Evolutionary conservation across 2,329 filamentous ascomycete genomes (phyloP).

Genomic region (Ophiocordyceps unilateralis): DNA sequence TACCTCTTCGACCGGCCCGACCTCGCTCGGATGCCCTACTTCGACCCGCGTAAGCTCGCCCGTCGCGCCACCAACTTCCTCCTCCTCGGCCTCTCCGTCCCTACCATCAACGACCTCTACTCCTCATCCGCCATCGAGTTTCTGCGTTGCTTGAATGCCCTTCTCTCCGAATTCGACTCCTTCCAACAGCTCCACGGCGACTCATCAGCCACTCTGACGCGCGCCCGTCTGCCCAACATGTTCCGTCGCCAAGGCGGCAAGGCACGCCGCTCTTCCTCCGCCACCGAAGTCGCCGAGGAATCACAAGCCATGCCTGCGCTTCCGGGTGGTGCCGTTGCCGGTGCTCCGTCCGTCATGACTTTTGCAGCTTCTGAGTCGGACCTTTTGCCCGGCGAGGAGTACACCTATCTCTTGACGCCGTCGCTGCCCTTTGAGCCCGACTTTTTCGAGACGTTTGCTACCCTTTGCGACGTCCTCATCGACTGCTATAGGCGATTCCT

Average conservation of each 20-base stretch:
- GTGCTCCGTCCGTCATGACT: conserved; percentile 29
- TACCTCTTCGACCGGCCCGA: conserved; percentile 77
- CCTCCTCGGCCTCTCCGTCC: conserved; percentile 79
- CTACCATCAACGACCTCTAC: conserved; percentile 76
- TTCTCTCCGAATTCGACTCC: conserved; percentile 81
- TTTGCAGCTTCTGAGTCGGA: conserved; percentile 46
- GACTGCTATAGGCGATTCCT: conserved; percentile 76
- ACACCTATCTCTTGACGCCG: conserved; percentile 77
- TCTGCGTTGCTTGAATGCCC: conserved; percentile 66
- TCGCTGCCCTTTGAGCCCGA: conserved; percentile 89
- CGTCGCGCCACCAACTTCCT: conserved; percentile 89
- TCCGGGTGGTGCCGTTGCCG: conserved; percentile 12
- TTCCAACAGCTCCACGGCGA: conserved; percentile 79
- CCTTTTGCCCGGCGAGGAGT: conserved; percentile 68
- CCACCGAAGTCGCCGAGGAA: conserved; percentile 21
- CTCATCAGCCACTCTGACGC: conserved; percentile 46
- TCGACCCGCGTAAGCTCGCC: conserved; percentile 67
- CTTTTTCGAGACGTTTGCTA: conserved; percentile 92
- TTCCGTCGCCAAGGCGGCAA: conserved; percentile 51
- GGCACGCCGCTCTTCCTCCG: conserved; percentile 35
- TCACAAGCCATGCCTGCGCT: conserved; percentile 10
- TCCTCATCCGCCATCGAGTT: conserved; percentile 68
- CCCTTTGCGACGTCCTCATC: conserved; percentile 85
- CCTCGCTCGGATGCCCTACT: conserved; percentile 67
- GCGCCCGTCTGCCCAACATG: conserved; percentile 70